Percentiles rank a stretch among this genome's conserved stretches.
Conservation (phyloP, 1,139 yeast genomes). For the Casaregolazyma suthepensis region DNA sequence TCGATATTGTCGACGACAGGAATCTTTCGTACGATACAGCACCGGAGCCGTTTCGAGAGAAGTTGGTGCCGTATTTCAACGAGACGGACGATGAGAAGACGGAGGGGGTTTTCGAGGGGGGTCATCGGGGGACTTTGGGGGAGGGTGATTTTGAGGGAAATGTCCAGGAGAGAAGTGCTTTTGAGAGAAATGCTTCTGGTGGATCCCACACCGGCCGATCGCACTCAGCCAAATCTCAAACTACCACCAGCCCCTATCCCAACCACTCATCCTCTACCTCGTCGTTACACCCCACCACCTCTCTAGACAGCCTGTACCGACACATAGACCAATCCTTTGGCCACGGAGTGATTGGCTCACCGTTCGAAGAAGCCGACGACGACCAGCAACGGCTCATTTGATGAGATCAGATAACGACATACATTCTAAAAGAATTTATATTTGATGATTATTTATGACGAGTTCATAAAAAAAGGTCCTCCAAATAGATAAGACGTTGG, state of each 20-base stretch:
- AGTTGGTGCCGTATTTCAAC: constrained; percentile 1
- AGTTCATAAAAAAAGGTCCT: not conserved
- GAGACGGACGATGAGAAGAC: not conserved
- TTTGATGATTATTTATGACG: not conserved
- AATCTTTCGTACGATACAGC: constrained; percentile 25
- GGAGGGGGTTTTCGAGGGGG: not conserved
- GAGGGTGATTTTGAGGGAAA: too few species aligned
- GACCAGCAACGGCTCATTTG: not conserved
- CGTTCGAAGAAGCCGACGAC: not conserved
- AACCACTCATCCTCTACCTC: not conserved
- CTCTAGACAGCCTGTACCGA: not conserved
- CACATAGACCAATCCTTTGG: not conserved
- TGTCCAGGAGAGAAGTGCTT: too few species aligned
- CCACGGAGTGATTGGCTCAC: not conserved
- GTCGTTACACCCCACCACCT: not conserved
- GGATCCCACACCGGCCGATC: too few species aligned
- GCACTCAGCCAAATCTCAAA: too few species aligned
- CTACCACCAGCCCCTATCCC: too few species aligned
- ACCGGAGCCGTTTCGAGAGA: constrained; percentile 4
- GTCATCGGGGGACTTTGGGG: too few species aligned
- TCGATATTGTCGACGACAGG: constrained; percentile 27
- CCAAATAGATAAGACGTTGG: not conserved
- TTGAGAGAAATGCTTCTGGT: not conserved
- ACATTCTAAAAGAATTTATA: not conserved
- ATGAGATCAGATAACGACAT: not conserved